These are phyloP conservation scores for Madurella mycetomatis DNA, from an alignment of 2,329 filamentous ascomycete genomes.

Conservation along the genomic window DNA sequence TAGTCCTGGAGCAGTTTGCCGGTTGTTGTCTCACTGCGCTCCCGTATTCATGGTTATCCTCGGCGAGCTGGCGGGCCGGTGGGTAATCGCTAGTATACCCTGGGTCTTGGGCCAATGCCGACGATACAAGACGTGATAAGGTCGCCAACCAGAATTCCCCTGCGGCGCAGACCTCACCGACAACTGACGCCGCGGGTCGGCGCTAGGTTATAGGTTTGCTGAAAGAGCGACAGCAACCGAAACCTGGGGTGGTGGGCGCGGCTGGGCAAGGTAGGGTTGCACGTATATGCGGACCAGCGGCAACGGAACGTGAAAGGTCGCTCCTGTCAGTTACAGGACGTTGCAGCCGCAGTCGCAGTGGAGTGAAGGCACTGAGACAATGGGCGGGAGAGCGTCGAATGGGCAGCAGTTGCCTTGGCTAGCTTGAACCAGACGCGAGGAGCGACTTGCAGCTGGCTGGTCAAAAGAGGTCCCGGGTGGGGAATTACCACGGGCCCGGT, in stretches of 20 bases:
- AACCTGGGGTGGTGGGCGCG: background rate
- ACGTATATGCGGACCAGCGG: conserved; percentile 16
- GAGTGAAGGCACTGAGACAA: conserved; percentile 1
- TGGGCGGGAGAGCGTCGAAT: conserved; percentile 16
- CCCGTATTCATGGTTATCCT: conserved; percentile 24
- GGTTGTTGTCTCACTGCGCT: conserved; percentile 13
- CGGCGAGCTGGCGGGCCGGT: background rate
- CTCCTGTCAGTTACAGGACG: conserved; percentile 15
- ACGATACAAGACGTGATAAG: background rate
- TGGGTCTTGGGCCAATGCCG: conserved; percentile 1
- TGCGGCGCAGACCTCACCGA: background rate
- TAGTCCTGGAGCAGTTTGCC: conserved; percentile 2
- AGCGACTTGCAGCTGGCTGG: conserved; percentile 6
- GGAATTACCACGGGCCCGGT: conserved; percentile 1
- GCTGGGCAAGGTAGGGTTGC: conserved; percentile 2
- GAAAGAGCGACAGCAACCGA: background rate
- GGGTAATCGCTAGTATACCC: background rate
- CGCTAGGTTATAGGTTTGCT: background rate
- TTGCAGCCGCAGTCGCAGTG: conserved; percentile 6
- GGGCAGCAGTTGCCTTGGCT: conserved; percentile 4
- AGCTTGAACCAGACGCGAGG: conserved; percentile 7
- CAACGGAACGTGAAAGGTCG: conserved; percentile 12
- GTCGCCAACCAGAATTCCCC: no score
- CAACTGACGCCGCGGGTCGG: background rate
- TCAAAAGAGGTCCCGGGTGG: conserved; percentile 1